These are phyloP conservation scores for Labyrinthula sp. DNA, from an alignment of 352 stramenopile species.

Conservation along the genomic window DNA sequence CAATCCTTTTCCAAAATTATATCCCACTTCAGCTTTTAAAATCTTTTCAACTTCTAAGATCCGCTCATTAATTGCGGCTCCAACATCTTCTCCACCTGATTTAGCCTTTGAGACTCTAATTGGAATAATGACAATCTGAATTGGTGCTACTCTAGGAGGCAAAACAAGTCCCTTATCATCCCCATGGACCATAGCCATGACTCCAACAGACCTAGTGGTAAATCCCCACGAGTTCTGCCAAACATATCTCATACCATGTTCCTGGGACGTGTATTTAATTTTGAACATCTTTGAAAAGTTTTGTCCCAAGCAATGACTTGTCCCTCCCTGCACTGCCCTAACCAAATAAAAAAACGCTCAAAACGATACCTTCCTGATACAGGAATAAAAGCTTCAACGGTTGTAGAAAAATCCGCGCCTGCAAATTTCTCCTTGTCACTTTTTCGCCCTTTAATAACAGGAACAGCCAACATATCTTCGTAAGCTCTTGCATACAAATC, in stretches of 20 bases:
- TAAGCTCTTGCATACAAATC: slow-evolving; percentile 91
- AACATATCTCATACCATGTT: slow-evolving; percentile 40
- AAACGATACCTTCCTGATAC: no score
- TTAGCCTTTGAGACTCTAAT: slow-evolving; percentile 75
- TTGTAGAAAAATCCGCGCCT: slow-evolving; percentile 90
- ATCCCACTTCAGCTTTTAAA: no score
- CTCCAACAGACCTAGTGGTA: slow-evolving; percentile 90
- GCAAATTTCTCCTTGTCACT: slow-evolving; percentile 97
- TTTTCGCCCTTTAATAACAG: slow-evolving; percentile 95
- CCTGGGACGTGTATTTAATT: slow-evolving; percentile 83
- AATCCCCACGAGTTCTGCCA: slow-evolving; percentile 98
- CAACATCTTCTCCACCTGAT: slow-evolving; percentile 39
- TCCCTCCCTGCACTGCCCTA: slow-evolving; percentile 94
- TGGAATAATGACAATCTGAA: slow-evolving; percentile 50
- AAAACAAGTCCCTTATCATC: slow-evolving; percentile 97
- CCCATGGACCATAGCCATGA: slow-evolving; percentile 98
- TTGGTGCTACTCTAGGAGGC: slow-evolving; percentile 79
- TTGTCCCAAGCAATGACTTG: slow-evolving; percentile 92
- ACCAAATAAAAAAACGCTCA: no score
- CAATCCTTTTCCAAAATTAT: slow-evolving; percentile 55
- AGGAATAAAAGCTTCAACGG: slow-evolving; percentile 96
- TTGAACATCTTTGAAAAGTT: slow-evolving; percentile 99
- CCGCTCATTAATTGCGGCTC: slow-evolving; percentile 2
- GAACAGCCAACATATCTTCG: slow-evolving; percentile 93
- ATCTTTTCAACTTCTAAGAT: slow-evolving; percentile 36